These are phyloP conservation scores for Plasmodium vivax DNA, from an alignment of 169 alveolate species.

Conservation along the genomic window DNA sequence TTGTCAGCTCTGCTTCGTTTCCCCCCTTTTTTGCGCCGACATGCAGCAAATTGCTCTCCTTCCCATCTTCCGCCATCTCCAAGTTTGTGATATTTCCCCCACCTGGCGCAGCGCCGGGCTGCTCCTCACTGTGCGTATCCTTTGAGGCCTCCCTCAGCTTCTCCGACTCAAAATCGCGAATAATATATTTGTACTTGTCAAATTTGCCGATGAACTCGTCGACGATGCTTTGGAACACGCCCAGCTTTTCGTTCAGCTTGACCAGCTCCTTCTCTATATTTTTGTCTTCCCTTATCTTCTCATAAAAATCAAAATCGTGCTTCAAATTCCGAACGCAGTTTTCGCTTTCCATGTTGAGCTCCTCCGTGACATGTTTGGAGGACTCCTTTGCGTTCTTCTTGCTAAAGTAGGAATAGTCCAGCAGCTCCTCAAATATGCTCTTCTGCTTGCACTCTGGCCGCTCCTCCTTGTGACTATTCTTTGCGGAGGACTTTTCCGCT, in stretches of 20 bases:
- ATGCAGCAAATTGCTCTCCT: not conserved
- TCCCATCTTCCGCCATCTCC: not conserved
- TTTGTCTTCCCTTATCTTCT: slow-evolving; percentile 57
- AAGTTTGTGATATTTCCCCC: not conserved
- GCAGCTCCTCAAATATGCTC: slow-evolving; percentile 17
- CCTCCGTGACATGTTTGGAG: not conserved
- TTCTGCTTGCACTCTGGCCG: not conserved
- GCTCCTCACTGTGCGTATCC: not conserved
- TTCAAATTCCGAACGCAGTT: slow-evolving; percentile 44
- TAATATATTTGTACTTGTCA: slow-evolving; percentile 72
- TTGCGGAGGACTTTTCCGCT: not conserved
- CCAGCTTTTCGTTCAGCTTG: slow-evolving; percentile 53
- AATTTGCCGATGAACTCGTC: slow-evolving; percentile 49
- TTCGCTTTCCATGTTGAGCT: slow-evolving; percentile 41
- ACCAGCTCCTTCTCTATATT: slow-evolving; percentile 60
- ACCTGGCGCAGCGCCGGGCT: not conserved
- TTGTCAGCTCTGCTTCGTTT: not conserved
- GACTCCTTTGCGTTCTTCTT: slow-evolving; percentile 27
- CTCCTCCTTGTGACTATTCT: not conserved
- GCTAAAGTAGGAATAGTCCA: slow-evolving; percentile 33
- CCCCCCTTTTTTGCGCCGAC: not conserved
- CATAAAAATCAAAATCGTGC: slow-evolving; percentile 49
- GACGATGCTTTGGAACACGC: slow-evolving; percentile 31
- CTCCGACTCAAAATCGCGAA: slow-evolving; percentile 30
- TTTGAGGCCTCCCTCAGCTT: not conserved